These are phyloP conservation scores for Entonaema liquescens DNA, from an alignment of 495 filamentous ascomycete species.

Conservation along the genomic window DNA sequence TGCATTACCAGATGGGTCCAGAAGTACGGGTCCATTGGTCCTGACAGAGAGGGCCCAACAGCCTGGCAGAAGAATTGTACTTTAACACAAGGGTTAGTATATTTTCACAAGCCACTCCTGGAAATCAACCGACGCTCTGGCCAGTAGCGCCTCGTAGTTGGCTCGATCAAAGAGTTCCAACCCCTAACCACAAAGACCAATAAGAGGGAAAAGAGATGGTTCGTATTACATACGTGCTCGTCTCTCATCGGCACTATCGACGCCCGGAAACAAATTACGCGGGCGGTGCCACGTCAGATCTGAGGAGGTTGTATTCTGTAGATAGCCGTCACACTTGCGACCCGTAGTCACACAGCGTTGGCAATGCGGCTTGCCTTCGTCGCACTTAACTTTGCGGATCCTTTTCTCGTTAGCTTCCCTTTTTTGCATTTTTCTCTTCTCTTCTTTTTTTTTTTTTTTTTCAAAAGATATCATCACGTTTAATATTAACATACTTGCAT, in stretches of 20 bases:
- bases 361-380: constrained; percentile 60
- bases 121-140: neutral
- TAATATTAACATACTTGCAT: constrained; percentile 39
- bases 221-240: constrained; percentile 44
- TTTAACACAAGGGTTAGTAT: neutral
- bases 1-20: constrained; percentile 66
- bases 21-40: constrained; percentile 61
- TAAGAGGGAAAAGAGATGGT: neutral
- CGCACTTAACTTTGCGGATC: constrained; percentile 63
- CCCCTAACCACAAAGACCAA: neutral
- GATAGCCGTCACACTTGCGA: constrained; percentile 57
- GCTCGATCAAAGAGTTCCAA: neutral
- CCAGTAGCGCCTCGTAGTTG: neutral
- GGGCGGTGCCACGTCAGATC: constrained; percentile 37
- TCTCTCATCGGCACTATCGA: constrained; percentile 42
- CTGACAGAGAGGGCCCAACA: constrained; percentile 58
- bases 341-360: constrained; percentile 57
- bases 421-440: neutral
- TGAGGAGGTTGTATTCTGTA: constrained; percentile 13
- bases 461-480: too few relatives aligned
- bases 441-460: neutral
- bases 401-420: constrained; percentile 38
- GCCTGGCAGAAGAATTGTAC: constrained; percentile 62
- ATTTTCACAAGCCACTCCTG: neutral
- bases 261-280: constrained; percentile 34